A percentile compares a stretch with the other conserved stretches of the same genome.
These are phyloP conservation scores for Flammula alnicola DNA, from an alignment of 1,284 basidiomycete genomes.

Conservation along the genomic window DNA sequence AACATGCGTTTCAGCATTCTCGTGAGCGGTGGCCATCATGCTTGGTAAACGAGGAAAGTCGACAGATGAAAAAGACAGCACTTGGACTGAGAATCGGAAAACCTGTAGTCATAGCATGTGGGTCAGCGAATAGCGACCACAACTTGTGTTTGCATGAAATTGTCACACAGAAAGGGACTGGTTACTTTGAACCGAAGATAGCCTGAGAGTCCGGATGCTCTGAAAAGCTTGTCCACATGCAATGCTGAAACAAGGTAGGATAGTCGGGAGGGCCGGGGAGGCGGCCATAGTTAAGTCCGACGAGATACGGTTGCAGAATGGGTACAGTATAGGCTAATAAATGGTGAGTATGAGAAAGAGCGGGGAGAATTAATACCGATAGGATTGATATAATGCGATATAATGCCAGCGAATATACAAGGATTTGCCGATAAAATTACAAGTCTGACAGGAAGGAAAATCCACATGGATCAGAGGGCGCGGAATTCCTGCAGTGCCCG, in stretches of 20 bases:
- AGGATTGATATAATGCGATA: background rate
- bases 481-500: slow-evolving; percentile 67
- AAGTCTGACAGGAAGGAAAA: background rate
- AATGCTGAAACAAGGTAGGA: background rate
- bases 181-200: background rate
- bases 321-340: slow-evolving; percentile 7
- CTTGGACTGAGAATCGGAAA: background rate
- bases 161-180: background rate
- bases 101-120: background rate
- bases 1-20: slow-evolving; percentile 55
- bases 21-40: slow-evolving; percentile 72
- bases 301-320: slow-evolving; percentile 6
- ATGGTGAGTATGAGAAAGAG: slow-evolving; percentile 1
- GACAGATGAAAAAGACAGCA: background rate
- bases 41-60: slow-evolving; percentile 54
- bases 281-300: slow-evolving; percentile 3
- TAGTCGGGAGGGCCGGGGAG: slow-evolving; percentile 3
- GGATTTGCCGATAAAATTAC: slow-evolving; percentile 3
- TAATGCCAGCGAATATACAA: background rate
- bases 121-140: too few relatives aligned
- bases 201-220: slow-evolving; percentile 3
- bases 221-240: slow-evolving; percentile 2
- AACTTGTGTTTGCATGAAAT: too few relatives aligned
- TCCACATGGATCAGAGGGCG: slow-evolving; percentile 21
- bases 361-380: background rate